These are phyloP conservation scores for Lavandula angustifolia DNA, from an alignment of 257 asterid genomes.

Conservation along the genomic window DNA sequence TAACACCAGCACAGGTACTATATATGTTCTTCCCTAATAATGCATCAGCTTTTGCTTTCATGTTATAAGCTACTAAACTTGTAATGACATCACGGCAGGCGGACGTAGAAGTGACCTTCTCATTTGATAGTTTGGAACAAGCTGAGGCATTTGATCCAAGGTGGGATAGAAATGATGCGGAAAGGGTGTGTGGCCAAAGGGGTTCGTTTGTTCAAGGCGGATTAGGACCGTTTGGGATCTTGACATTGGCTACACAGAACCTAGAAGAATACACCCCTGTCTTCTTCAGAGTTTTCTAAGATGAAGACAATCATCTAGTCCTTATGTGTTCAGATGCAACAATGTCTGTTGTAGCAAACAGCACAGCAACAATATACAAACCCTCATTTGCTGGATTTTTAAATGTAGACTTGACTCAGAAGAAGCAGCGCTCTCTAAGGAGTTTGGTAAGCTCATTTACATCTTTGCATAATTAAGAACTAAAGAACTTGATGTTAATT, in stretches of 20 bases:
- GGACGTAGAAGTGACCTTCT: slow-evolving; percentile 69
- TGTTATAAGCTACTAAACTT: not conserved
- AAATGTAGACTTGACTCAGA: slow-evolving; percentile 32
- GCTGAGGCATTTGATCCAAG: slow-evolving; percentile 63
- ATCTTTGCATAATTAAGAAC: not conserved
- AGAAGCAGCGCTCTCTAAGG: slow-evolving; percentile 51
- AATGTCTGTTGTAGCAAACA: slow-evolving; percentile 33
- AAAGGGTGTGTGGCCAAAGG: slow-evolving; percentile 50
- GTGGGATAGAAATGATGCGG: slow-evolving; percentile 59
- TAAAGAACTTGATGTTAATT: not conserved
- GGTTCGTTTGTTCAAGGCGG: slow-evolving; percentile 61
- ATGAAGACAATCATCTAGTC: slow-evolving; percentile 42
- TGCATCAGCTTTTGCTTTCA: not conserved
- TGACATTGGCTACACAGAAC: slow-evolving; percentile 61
- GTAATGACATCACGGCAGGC: slow-evolving; percentile 39
- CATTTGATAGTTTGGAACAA: slow-evolving; percentile 54
- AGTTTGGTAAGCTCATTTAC: slow-evolving; percentile 51
- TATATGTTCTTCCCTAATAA: too few species aligned
- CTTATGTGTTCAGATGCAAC: slow-evolving; percentile 73
- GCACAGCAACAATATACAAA: slow-evolving; percentile 24
- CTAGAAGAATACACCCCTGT: slow-evolving; percentile 71
- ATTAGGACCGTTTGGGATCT: slow-evolving; percentile 75
- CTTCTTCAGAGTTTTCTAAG: slow-evolving; percentile 67
- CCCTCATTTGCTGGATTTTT: slow-evolving; percentile 51
- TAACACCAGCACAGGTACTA: slow-evolving; percentile 50